These are phyloP conservation scores for Schrenkiella parvula DNA, from an alignment of 345 rosid genomes.

Conservation along the genomic window DNA sequence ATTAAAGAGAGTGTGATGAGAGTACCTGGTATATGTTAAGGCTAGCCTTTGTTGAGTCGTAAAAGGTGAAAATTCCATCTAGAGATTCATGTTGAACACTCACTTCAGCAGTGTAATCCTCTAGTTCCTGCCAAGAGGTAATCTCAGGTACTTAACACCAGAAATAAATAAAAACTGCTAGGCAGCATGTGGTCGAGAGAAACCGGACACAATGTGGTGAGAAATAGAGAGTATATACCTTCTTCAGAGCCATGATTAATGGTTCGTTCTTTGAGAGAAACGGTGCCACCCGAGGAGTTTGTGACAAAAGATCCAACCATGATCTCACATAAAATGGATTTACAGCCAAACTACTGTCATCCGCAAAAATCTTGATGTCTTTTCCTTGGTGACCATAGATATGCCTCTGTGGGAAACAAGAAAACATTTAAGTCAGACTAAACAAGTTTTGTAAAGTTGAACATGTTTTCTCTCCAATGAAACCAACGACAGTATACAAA, in stretches of 20 bases:
- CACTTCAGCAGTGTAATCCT: conserved; percentile 72
- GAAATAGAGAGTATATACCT: conserved; percentile 46
- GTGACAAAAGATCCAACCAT: conserved; percentile 88
- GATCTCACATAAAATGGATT: conserved; percentile 67
- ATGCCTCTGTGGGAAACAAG: conserved; percentile 55
- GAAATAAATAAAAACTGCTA: not conserved
- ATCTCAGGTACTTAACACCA: conserved; percentile 18
- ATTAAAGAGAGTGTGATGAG: not conserved
- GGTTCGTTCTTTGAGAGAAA: conserved; percentile 88
- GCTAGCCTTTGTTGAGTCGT: conserved; percentile 69
- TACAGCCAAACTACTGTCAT: conserved; percentile 78
- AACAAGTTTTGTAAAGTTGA: not conserved
- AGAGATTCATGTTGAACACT: conserved; percentile 71
- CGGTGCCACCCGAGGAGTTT: conserved; percentile 93
- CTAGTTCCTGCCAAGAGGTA: conserved; percentile 63
- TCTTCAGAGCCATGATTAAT: conserved; percentile 67
- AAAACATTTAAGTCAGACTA: not conserved
- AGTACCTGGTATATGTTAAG: conserved; percentile 89
- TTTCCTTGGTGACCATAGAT: conserved; percentile 83
- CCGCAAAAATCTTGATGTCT: conserved; percentile 68
- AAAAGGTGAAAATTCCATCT: conserved; percentile 87
- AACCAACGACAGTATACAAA: not conserved
- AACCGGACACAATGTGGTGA: not conserved
- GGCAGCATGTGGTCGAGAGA: not conserved
- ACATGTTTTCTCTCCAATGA: not conserved